These are phyloP conservation scores for Apiospora arundinis DNA, from an alignment of 2,329 filamentous ascomycete genomes.

Conservation along the genomic window DNA sequence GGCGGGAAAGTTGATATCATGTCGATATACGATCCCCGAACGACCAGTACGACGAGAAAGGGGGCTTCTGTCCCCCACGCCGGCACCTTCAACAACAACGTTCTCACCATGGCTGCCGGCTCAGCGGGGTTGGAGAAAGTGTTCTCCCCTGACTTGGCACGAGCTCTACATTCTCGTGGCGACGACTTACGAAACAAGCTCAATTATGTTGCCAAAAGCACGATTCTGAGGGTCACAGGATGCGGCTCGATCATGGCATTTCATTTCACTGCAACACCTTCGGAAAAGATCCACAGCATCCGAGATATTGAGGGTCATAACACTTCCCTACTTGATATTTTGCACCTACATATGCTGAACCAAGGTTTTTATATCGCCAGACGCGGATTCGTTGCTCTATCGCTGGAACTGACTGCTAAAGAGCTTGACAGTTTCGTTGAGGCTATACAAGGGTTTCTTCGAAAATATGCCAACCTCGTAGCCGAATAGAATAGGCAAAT, in stretches of 20 bases:
- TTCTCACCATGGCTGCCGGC: slow-evolving; percentile 56
- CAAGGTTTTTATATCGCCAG: slow-evolving; percentile 3
- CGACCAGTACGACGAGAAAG: background rate
- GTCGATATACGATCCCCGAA: slow-evolving; percentile 55
- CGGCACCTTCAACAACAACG: slow-evolving; percentile 71
- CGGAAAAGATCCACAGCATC: background rate
- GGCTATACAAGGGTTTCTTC: background rate
- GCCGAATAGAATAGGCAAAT: background rate
- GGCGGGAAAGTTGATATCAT: slow-evolving; percentile 67
- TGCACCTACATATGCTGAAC: slow-evolving; percentile 1
- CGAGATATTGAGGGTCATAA: background rate
- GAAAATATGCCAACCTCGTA: background rate
- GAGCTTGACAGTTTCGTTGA: slow-evolving; percentile 10
- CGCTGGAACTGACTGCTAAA: background rate
- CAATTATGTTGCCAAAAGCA: slow-evolving; percentile 27
- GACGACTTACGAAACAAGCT: slow-evolving; percentile 34
- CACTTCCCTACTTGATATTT: background rate
- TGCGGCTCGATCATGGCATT: slow-evolving; percentile 34
- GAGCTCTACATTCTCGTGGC: slow-evolving; percentile 34
- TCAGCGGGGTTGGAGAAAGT: slow-evolving; percentile 36
- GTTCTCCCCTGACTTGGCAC: slow-evolving; percentile 36
- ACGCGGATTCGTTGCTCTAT: slow-evolving; percentile 18
- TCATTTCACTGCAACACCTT: slow-evolving; percentile 30
- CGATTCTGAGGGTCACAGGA: slow-evolving; percentile 34
- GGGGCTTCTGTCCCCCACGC: slow-evolving; percentile 46